Conservation (phyloP, 192 early-diverging fungal genomes). For the Piromyces sp. region DNA sequence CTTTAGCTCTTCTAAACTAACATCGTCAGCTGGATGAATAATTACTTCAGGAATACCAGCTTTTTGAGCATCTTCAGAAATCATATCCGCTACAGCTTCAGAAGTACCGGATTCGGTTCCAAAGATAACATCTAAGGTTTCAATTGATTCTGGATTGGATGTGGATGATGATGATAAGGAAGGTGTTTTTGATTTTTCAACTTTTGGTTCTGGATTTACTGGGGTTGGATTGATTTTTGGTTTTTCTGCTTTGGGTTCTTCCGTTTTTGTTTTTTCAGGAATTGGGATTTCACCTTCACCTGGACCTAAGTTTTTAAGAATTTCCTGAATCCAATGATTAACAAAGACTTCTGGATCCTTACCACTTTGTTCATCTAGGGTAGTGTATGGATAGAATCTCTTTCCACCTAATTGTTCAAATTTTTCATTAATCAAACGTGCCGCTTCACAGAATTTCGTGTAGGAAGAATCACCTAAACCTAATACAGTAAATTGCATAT, state of each 20-base stretch:
- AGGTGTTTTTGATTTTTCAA: too few relatives aligned
- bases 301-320: too few relatives aligned
- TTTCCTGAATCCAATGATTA: not conserved
- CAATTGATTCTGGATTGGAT: not conserved
- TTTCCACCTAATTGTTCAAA: not conserved
- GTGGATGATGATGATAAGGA: too few relatives aligned
- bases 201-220: too few relatives aligned
- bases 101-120: not conserved
- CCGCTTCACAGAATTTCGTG: not conserved
- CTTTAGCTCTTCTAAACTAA: conserved; percentile 51
- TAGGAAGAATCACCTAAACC: conserved; percentile 59
- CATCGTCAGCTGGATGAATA: not conserved
- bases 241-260: too few relatives aligned
- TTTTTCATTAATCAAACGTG: not conserved
- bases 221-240: too few relatives aligned
- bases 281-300: too few relatives aligned
- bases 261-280: too few relatives aligned
- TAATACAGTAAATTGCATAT: conserved; percentile 64
- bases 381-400: not conserved
- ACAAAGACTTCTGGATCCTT: not conserved
- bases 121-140: not conserved
- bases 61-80: not conserved
- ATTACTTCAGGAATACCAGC: conserved; percentile 31
- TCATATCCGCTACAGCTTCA: not conserved
- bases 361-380: not conserved